These are phyloP conservation scores for Hydnomerulius pinastri DNA, from an alignment of 768 basidiomycete genomes.

Conservation along the genomic window DNA sequence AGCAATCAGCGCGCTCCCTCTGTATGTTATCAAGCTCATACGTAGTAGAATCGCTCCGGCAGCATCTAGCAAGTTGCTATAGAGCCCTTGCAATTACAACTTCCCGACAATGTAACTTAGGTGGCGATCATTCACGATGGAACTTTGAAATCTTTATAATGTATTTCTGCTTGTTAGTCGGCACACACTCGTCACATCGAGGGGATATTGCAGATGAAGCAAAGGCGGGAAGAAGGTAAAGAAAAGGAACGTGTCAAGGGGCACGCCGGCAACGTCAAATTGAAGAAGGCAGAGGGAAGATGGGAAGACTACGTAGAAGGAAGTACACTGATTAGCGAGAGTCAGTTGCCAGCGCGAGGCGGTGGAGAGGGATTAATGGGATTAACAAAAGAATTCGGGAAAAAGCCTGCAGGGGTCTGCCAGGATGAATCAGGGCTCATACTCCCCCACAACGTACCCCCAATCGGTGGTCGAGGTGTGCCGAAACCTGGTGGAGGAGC, in stretches of 20 bases:
- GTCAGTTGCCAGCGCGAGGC: constrained; percentile 35
- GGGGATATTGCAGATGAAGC: constrained; percentile 31
- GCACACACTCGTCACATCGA: constrained; percentile 13
- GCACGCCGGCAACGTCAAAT: not conserved
- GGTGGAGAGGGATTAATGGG: constrained; percentile 55
- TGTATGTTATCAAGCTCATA: constrained; percentile 89
- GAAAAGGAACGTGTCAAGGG: constrained; percentile 17
- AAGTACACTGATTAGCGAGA: constrained; percentile 26
- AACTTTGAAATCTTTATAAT: constrained; percentile 39
- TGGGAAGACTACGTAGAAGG: constrained; percentile 12
- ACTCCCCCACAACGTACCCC: constrained; percentile 44
- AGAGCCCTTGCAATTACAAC: constrained; percentile 28
- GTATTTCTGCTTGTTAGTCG: constrained; percentile 36
- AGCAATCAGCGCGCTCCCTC: constrained; percentile 87
- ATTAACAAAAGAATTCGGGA: constrained; percentile 47
- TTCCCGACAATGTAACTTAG: constrained; percentile 9
- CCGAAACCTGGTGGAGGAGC: constrained; percentile 37
- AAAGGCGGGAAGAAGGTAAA: constrained; percentile 5
- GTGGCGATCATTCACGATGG: not conserved
- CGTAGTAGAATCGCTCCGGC: constrained; percentile 88
- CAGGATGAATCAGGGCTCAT: constrained; percentile 45
- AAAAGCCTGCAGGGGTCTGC: constrained; percentile 51
- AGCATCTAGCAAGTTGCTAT: constrained; percentile 87
- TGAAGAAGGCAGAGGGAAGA: not conserved
- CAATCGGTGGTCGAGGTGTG: constrained; percentile 36